Evolutionary conservation across 2,329 filamentous ascomycete species (phyloP), one percentile per base, ranked within the genome.

Genomic region (Monilinia vaccinii-corymbosi): DNA sequence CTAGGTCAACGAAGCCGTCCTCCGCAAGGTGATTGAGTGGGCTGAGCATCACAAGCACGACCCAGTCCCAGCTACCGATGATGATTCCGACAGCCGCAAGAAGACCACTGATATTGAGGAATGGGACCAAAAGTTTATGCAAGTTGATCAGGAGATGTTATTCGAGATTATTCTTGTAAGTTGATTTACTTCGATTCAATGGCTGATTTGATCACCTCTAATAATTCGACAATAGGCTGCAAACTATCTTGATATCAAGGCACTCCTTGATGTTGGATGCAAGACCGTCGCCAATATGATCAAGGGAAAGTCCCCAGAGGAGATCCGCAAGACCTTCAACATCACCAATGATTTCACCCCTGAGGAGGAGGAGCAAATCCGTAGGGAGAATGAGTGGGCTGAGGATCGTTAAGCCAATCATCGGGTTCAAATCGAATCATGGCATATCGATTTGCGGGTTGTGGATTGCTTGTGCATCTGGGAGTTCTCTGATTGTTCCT

Each of bases 281-380:
- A 99, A 99, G 84, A 99, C 94, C 0, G 94, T 99, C 18, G 94
- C 94, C 64, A 99, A 99, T 78, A 99, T 99, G 94, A 99, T 99
- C 81, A 99, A 99, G 88, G 94, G 94, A 78, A 99, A 99, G 82
- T 96, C 91, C 0, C 94, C 94, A 3, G 94, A 99, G 75, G 94
- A 99, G 79, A 99, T 99, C 71, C 89, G 94, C 56, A 99, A 97
- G 82, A 99, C 94, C 0, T 99, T 99, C 81, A 99, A 99, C 79
- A 99, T 99, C 71, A 94, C 95, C 71, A 99, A 99, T 71, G 94
- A 99, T 75, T 99, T 99, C 78, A 97, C 94, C 0, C 91, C 93
- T 2, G 94, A 99, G 76, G 94, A 99, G 78, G 94, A 99, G 76
- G 94, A 99, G 73, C 94, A 99, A 81, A 99, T 94, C 65, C 87